Base-by-base conservation (phyloP, 192 early-diverging fungal species). In the Gigaspora rosea region DNA sequence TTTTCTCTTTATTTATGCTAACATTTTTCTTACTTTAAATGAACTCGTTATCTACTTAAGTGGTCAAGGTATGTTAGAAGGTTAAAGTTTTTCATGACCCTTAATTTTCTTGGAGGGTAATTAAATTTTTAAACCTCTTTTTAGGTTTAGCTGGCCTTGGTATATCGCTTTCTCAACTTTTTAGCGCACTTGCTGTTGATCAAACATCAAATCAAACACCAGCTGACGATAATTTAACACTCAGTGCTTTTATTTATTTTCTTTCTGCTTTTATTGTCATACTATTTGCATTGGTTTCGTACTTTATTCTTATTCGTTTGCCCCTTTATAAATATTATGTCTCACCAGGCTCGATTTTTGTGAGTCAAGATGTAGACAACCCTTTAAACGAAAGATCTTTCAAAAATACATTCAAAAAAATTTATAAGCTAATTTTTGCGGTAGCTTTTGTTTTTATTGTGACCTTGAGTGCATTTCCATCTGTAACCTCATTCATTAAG, bases 401-500 rank as follows among this genome's bases (percentile, higher is more conserved):
- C 41, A 35, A 0, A 9, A 16, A 6, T 18, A 76, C 63, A 76
- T 49, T 75, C 22, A 65, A 79, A 36, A 79, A 75, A 54, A 59
- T 84, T 20, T 27, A 76, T 48, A 69, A 70, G 20, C 75, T 87
- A 61, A 82, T 83, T 33, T 84, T 89, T 58, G 81, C 87, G 13
- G 83, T 92, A 7, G 76, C 85, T 5, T 79, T 91, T 27, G 84
- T 89, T 46, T 93, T 92, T 80, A 72, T 85, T 11, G 78, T 93
- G 56, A 95, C 94, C 0, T 79, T 95, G 16, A 83, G 88, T 13
- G 79, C 94, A 10, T 95, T 90, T 78, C 94, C 94, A 0, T 90
- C 93, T 11, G 84, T 94, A 50, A 95, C 93, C 2, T 82, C 90
- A 58, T 88, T 89, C 46, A 68, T 86, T 84, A 71, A 86, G 82